Evolutionary conservation across 2,329 filamentous ascomycete species (phyloP), one percentile per base, ranked within the genome.

Genomic region (Talaromyces sp.): DNA sequence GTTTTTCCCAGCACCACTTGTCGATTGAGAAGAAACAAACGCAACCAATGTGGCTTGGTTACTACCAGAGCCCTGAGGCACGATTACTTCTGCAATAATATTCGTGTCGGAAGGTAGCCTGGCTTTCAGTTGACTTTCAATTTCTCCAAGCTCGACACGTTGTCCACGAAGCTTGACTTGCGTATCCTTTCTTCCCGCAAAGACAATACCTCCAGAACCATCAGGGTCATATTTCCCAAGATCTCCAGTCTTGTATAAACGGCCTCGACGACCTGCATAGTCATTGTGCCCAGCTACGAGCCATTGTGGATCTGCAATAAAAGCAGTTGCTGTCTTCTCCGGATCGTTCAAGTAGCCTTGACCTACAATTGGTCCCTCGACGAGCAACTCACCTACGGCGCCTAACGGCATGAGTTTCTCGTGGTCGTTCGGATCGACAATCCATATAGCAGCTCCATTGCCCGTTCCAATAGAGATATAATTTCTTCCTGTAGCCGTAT

Each of bases 81-180:
- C 68, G 68, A 85, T 81, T 13, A 85, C 81, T 33, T 64, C 62
- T 1, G 62, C 62, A 59, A 64, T 64, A 16, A 59, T 33, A 22
- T 43, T 59, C 1, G 54, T 37, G 68, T 85, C 84, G 2, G 78
- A 8, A 3, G 57, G 59, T 13, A 67, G 37, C 16, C 10, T 33
- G 3, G 33, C 39, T 47, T 67, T 67, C 13, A 68, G 49, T 14
- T 78, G 79, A 68, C 72, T 72, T 70, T 76, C 82, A 63, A 79
- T 79, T 70, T 79, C 81, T 39, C 74, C 79, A 56, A 86, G 79
- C 75, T 86, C 89, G 50, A 87, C 83, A 57, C 87, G 78, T 68
- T 84, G 87, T 24, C 89, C 89, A 5, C 80, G 78, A 16, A 89
- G 73, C 74, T 90, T 89, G 63, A 87, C 83, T 72, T 86, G 86